A percentile compares a stretch with the other conserved stretches of the same genome.
phyloP scores from a whole-genome alignment of 2,329 filamentous ascomycete species.

The Trichoderma sp. region DNA sequence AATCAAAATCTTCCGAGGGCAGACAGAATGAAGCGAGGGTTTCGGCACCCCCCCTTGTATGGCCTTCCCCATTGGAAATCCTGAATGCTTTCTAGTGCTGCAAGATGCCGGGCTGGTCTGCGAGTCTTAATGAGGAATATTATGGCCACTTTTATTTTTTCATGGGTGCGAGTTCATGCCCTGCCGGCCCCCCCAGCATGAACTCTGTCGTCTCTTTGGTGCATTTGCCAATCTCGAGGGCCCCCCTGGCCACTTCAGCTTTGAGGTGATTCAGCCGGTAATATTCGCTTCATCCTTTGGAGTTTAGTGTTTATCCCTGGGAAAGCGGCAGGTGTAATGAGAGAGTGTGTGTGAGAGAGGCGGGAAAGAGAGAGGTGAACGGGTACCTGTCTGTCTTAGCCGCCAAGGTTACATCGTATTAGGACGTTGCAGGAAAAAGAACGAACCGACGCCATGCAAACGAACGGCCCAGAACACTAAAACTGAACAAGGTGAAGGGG shows the following conservation, averaged over 20 bases:
- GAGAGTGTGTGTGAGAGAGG: not conserved
- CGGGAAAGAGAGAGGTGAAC: not conserved
- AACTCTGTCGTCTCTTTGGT: not conserved
- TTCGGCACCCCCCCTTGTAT: not conserved
- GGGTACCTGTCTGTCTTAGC: not conserved
- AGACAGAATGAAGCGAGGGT: not conserved
- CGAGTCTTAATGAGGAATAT: not conserved
- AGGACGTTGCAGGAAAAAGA: not conserved
- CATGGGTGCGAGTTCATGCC: not conserved
- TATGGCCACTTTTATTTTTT: not conserved
- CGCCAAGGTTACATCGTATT: conserved; percentile 12
- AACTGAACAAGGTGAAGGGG: not conserved
- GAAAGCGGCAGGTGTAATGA: not conserved
- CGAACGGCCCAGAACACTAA: conserved; percentile 4
- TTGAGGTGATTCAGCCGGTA: not conserved
- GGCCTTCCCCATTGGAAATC: conserved; percentile 7
- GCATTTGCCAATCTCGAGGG: conserved; percentile 1
- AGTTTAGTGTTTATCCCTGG: not conserved
- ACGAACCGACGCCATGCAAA: conserved; percentile 4
- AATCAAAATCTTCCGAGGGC: conserved; percentile 2
- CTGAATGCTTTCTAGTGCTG: not conserved
- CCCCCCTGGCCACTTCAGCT: not conserved
- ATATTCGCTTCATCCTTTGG: not conserved
- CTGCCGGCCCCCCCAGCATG: not conserved
- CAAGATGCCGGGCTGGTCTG: not conserved